Conservation (phyloP, 352 stramenopile species). For the Globisporangium rhizosaccharum region DNA sequence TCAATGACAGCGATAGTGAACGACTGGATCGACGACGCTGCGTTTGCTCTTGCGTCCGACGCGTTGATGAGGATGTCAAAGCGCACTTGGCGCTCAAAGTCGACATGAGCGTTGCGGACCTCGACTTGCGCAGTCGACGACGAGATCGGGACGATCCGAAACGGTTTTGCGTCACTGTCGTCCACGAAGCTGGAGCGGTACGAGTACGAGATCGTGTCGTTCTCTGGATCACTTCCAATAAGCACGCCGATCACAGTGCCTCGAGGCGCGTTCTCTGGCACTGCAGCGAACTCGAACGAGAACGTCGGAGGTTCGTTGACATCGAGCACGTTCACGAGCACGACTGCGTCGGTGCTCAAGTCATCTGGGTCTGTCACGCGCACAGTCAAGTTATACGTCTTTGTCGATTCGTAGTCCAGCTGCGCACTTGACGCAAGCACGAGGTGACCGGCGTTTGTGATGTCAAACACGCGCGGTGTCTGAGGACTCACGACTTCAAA, state of each 20-base stretch:
- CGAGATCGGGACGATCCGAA: constrained; percentile 33
- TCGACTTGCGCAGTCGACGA: constrained; percentile 37
- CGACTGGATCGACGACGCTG: constrained; percentile 13
- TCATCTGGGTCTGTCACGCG: constrained; percentile 18
- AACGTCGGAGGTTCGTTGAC: constrained; percentile 29
- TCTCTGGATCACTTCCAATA: constrained; percentile 42
- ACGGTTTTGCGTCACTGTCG: constrained; percentile 18
- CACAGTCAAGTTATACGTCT: constrained; percentile 16
- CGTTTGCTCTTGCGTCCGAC: constrained; percentile 22
- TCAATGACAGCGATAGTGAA: constrained; percentile 18
- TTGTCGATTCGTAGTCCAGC: constrained; percentile 13
- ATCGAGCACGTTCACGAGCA: constrained; percentile 21
- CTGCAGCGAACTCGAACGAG: constrained; percentile 2
- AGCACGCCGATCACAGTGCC: constrained; percentile 37
- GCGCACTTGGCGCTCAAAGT: constrained; percentile 30
- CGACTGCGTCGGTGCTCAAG: constrained; percentile 6
- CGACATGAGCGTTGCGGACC: constrained; percentile 22
- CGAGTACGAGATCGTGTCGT: constrained; percentile 32
- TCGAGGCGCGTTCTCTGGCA: constrained; percentile 37
- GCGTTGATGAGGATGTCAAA: constrained; percentile 40
- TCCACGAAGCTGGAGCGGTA: constrained; percentile 23
- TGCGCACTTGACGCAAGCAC: constrained; percentile 1
- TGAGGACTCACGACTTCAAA: constrained; percentile 9
- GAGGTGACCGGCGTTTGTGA: constrained; percentile 5
- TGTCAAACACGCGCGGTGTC: constrained; percentile 6